phyloP scores from a whole-genome alignment of 306 rosid species.

The Bauhinia variegata region DNA sequence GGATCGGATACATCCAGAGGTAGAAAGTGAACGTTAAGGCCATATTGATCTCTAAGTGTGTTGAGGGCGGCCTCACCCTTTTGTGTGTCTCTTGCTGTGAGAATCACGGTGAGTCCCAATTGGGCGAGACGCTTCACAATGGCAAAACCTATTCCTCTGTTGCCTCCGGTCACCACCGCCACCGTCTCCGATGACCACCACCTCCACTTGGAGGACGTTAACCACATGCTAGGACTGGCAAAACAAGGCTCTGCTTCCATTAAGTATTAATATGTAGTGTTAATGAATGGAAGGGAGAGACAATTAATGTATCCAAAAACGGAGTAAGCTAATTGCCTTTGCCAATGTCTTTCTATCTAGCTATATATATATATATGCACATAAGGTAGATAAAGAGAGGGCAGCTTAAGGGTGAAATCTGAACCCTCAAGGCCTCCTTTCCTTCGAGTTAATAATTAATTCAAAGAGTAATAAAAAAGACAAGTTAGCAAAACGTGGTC shows the following conservation, averaged over 20 bases:
- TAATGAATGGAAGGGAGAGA: not conserved
- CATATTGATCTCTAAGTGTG: slow-evolving; percentile 49
- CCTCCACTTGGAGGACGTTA: slow-evolving; percentile 33
- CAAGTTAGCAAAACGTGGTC: too few relatives aligned
- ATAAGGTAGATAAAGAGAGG: too few relatives aligned
- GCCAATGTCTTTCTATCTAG: too few relatives aligned
- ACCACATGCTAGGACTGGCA: not conserved
- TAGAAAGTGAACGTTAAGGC: slow-evolving; percentile 43
- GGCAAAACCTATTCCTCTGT: slow-evolving; percentile 85
- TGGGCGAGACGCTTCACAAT: slow-evolving; percentile 67
- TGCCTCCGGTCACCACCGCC: slow-evolving; percentile 88
- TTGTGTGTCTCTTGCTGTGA: slow-evolving; percentile 65
- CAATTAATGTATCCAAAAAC: not conserved
- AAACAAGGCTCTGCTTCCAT: slow-evolving; percentile 13
- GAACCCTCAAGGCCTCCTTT: too few relatives aligned
- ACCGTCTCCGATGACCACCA: slow-evolving; percentile 88
- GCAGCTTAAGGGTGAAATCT: too few relatives aligned
- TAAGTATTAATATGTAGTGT: too few relatives aligned
- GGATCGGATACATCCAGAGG: slow-evolving; percentile 75
- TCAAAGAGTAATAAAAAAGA: too few relatives aligned
- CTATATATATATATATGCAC: too few relatives aligned
- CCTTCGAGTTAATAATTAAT: too few relatives aligned
- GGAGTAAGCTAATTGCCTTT: too few relatives aligned
- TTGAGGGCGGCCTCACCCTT: slow-evolving; percentile 66
- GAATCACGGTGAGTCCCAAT: slow-evolving; percentile 65